Base-by-base conservation (phyloP, 306 rosid genomes). In the Vicia villosa region DNA sequence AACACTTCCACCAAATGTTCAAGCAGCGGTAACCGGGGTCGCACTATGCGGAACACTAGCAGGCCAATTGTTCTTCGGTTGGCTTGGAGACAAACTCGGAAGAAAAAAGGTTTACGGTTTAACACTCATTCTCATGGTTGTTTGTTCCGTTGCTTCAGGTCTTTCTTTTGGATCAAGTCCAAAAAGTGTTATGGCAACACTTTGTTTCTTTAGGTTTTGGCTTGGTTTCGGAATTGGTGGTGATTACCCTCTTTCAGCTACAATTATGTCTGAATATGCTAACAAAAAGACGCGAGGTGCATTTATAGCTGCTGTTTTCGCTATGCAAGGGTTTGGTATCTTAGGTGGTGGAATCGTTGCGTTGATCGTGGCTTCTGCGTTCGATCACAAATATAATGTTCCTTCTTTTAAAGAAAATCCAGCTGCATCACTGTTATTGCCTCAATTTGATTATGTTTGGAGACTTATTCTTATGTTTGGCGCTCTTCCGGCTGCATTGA, bases 221-320 rank as follows among this genome's bases (percentile, higher is more conserved):
- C 97, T 91, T 8, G 97, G 97, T 0, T 91, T 91, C 12, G 97
- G 97, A 4, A 91, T 91, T 21, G 95, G 97, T 14, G 97, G 97
- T 0, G 97, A 91, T 69, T 91, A 91, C 50, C 95, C 97, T 8
- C 95, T 91, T 42, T 91, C 97, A 0, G 92, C 97, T 11, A 91
- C 95, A 4, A 91, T 91, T 57, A 91, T 91, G 97, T 91, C 97
- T 2, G 95, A 91, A 74, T 91, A 91, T 16, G 97, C 97, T 15
- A 91, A 91, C 80, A 91, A 91, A 43, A 90, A 62, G 74, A 90
- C 97, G 3, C 82, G 97, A 3, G 97, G 95, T 1, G 95, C 97
- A 0, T 91, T 91, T 13, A 86, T 91, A 1, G 95, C 97, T 0
- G 95, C 97, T 0, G 97, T 91, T 17, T 91, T 91, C 56, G 92